These are phyloP conservation scores for Avena atlantica DNA, from an alignment of 176 grass and related monocot species.

Conservation along the genomic window DNA sequence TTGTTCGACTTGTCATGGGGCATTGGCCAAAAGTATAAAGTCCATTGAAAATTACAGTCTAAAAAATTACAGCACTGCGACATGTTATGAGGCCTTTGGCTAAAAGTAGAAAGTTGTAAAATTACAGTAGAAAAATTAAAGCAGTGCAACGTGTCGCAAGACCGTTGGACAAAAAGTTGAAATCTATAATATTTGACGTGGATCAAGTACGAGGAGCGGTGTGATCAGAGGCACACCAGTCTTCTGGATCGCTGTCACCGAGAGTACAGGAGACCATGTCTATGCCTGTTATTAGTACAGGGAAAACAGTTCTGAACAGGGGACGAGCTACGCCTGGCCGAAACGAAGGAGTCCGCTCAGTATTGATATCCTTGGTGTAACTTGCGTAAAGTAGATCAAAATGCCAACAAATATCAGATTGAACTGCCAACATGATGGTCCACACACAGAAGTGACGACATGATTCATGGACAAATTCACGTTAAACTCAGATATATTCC, in stretches of 20 bases:
- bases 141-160: too few relatives aligned
- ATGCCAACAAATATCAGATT: not conserved
- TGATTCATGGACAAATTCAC: constrained; percentile 15
- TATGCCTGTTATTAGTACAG: not conserved
- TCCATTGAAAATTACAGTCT: too few relatives aligned
- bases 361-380: not conserved
- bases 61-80: too few relatives aligned
- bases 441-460: not conserved
- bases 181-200: not conserved
- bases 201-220: not conserved
- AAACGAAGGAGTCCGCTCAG: not conserved
- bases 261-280: not conserved
- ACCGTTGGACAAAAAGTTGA: too few relatives aligned
- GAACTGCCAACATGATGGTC: not conserved
- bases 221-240: not conserved
- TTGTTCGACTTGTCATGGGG: too few relatives aligned
- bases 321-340: not conserved
- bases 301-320: not conserved
- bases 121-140: too few relatives aligned
- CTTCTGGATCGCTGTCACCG: not conserved
- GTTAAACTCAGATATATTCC: not conserved
- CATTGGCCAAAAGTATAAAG: too few relatives aligned
- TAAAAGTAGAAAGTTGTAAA: too few relatives aligned
- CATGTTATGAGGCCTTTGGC: too few relatives aligned
- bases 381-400: not conserved